Conservation (phyloP, 495 filamentous ascomycete species). For the Xylaria longipes region DNA sequence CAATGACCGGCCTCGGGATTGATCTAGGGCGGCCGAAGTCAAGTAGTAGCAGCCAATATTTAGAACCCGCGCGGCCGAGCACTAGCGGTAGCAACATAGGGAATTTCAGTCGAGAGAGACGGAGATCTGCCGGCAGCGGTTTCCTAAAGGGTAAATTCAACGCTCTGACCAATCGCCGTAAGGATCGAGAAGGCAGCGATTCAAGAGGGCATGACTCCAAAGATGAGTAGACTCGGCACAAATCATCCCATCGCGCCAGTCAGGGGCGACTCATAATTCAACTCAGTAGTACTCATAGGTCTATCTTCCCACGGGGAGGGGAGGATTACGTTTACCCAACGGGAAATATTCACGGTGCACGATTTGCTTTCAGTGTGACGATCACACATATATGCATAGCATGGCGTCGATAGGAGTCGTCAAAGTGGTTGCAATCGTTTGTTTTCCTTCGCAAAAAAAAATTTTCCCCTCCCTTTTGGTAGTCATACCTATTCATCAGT, state of each 20-base stretch:
- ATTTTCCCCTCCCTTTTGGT: not conserved
- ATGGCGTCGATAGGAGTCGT: slow-evolving; percentile 12
- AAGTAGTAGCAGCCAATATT: slow-evolving; percentile 32
- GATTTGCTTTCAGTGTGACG: not conserved
- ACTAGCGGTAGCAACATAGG: slow-evolving; percentile 25
- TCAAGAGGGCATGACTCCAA: slow-evolving; percentile 30
- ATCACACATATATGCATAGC: slow-evolving; percentile 21
- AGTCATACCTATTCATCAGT: not conserved
- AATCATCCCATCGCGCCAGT: not conserved
- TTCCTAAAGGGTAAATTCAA: slow-evolving; percentile 50
- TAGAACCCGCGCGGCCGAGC: slow-evolving; percentile 31
- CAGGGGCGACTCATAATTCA: not conserved
- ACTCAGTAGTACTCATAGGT: not conserved
- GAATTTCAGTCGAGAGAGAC: slow-evolving; percentile 34
- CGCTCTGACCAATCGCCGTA: slow-evolving; percentile 45
- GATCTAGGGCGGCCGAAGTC: slow-evolving; percentile 38
- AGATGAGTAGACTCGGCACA: slow-evolving; percentile 25
- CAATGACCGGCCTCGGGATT: slow-evolving; percentile 38
- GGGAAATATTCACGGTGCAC: not conserved
- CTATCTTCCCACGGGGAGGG: not conserved
- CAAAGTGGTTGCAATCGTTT: not conserved
- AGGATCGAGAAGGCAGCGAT: slow-evolving; percentile 42
- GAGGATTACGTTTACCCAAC: not conserved
- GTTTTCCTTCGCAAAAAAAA: slow-evolving; percentile 2
- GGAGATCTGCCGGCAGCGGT: slow-evolving; percentile 34